phyloP scores from a whole-genome alignment of 176 grass and related monocot species.

The Musa acuminata region DNA sequence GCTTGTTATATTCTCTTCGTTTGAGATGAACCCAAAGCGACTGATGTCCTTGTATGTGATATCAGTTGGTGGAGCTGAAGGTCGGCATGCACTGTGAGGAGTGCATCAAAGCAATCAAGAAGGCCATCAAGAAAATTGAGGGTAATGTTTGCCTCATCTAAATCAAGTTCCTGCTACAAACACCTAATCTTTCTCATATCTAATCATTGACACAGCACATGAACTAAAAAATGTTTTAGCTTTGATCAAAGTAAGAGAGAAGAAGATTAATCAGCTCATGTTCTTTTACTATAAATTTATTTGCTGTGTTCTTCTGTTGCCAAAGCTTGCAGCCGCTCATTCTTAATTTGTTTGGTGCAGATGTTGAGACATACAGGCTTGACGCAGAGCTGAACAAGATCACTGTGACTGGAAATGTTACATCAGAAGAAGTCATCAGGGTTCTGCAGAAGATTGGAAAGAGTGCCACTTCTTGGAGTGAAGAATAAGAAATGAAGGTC shows the following conservation, averaged over 20 bases:
- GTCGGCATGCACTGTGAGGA: slow-evolving; percentile 91
- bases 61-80: slow-evolving; percentile 74
- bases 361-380: slow-evolving; percentile 78
- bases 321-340: too few species aligned
- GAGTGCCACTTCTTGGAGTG: slow-evolving; percentile 43
- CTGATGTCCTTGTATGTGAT: background rate
- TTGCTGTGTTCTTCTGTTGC: too few species aligned
- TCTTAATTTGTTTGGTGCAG: slow-evolving; percentile 21
- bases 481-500: slow-evolving; percentile 14
- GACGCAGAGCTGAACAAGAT: slow-evolving; percentile 77
- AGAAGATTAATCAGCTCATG: too few species aligned
- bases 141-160: slow-evolving; percentile 16
- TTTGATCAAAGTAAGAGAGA: too few species aligned
- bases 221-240: too few species aligned
- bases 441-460: slow-evolving; percentile 90
- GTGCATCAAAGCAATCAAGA: slow-evolving; percentile 95
- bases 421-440: slow-evolving; percentile 68
- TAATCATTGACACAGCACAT: background rate
- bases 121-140: slow-evolving; percentile 80
- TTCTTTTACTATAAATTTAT: too few species aligned
- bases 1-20: too few species aligned
- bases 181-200: background rate
- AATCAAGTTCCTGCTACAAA: background rate
- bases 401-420: slow-evolving; percentile 80
- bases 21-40: too few species aligned